Evolutionary conservation across 2,329 filamentous ascomycete species (phyloP), one percentile per base, ranked within the genome.

Genomic region (Macrophomina tecta): DNA sequence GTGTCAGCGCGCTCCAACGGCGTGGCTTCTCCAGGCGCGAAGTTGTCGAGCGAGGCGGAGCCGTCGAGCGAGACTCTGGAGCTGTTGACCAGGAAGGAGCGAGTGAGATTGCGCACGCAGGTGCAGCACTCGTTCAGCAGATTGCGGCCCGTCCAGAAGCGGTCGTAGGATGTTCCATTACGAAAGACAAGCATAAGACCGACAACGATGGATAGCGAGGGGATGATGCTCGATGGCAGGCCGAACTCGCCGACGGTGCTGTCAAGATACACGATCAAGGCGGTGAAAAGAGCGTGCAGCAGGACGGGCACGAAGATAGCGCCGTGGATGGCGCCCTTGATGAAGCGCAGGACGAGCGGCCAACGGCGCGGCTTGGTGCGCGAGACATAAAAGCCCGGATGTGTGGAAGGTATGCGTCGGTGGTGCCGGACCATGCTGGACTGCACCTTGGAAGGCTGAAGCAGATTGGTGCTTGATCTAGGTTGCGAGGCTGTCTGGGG

Each of bases 141-240:
- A 70, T 84, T 85, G 51, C 86, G 79, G 4, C 86, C 86, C 3
- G 84, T 84, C 87, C 87, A 90, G 79, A 89, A 90, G 1, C 87
- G 82, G 70, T 89, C 87, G 77, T 89, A 90, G 64, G 82, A 85
- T 3, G 87, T 89, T 70, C 85, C 82, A 71, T 90, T 90, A 45
- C 88, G 84, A 78, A 90, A 90, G 34, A 90, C 88, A 40, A 90
- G 85, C 83, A 90, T 89, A 48, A 90, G 75, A 72, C 88, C 88
- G 2, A 90, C 87, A 61, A 90, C 88, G 66, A 90, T 90, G 40
- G 85, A 87, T 1, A 90, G 79, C 14, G 83, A 86, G 1, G 88
- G 87, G 52, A 90, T 87, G 69, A 89, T 89, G 70, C 81, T 85
- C 56, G 82, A 81, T 8, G 88, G 87, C 42, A 90, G 80, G 46